Base-by-base conservation (phyloP, 352 stramenopile species). In the Globisporangium paroecandrum region DNA sequence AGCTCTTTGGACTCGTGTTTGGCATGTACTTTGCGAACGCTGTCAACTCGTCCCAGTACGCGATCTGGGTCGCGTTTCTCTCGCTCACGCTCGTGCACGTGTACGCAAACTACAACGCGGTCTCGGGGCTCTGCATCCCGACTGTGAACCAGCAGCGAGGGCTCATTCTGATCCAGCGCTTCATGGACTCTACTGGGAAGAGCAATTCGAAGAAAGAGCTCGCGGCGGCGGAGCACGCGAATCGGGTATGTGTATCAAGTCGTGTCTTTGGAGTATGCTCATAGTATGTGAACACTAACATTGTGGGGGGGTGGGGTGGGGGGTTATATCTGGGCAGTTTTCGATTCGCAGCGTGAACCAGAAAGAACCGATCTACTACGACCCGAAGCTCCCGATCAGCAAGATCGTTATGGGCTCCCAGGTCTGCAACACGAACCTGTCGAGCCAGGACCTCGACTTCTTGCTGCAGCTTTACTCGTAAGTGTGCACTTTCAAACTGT, bases 71-170 rank as follows among this genome's bases (percentile, higher is more conserved):
- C 34, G 87, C 97, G 5, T 99, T 99, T 74, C 60, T 95, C 9
- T 24, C 88, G n/a, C 81, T 99, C 47, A 98, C 97, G 5, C 46
- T 92, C 13, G 66, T 98, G 20, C 97, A 99, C 79, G 90, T 99
- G 27, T 95, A 90, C 72, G 93, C 94, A 38, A 99, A 99, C 72
- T 98, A 97, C 79, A 77, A 94, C 53, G 83, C 81, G 32, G 92
- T 98, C n/a, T 87, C 83, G 65, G 79, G 85, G 15, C 78, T 98
- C 25, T 89, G 84, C 61, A 89, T 99, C 36, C 77, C 79, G 53
- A 98, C 91, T 13, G 75, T 99, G 43, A 99, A 99, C 63, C 72
- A 72, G 46, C 74, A 78, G 43, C 82, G 85, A 20, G 83, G 78
- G 0, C 49, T 79, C 18, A 73, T 93, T n/a, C 64, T 89, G 7